Evolutionary conservation across 176 grass and related monocot species (phyloP).

Genomic region (Miscanthus lutarioriparius): DNA sequence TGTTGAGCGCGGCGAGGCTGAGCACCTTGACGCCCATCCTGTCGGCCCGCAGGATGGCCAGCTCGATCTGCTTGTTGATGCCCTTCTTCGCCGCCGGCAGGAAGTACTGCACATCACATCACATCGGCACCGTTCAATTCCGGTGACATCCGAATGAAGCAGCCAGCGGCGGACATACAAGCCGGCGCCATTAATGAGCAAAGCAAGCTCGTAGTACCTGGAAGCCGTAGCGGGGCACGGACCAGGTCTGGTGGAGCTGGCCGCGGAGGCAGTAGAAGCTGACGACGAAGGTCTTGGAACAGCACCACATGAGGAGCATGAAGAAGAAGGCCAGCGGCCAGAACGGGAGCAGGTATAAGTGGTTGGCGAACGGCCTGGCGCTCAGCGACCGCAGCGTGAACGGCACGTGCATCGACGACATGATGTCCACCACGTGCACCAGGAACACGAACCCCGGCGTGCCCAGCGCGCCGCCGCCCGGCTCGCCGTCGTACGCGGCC

Average conservation of each 20-base stretch:
- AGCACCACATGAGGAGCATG: conserved; percentile 74
- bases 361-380: conserved; percentile 46
- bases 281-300: conserved; percentile 84
- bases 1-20: conserved; percentile 93
- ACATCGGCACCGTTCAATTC: too few relatives aligned
- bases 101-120: conserved; percentile 53
- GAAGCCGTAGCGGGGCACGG: conserved; percentile 78
- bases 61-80: conserved; percentile 89
- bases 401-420: conserved; percentile 70
- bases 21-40: conserved; percentile 87
- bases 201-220: conserved; percentile 38
- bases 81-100: conserved; percentile 72
- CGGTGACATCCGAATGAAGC: too few relatives aligned
- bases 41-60: conserved; percentile 75
- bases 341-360: conserved; percentile 43
- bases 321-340: conserved; percentile 50
- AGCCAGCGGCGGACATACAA: too few relatives aligned
- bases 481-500: background rate
- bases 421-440: conserved; percentile 73
- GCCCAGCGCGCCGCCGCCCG: conserved; percentile 4
- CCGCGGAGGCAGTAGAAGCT: conserved; percentile 71
- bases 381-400: conserved; percentile 64
- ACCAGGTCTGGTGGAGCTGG: conserved; percentile 71
- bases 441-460: conserved; percentile 84
- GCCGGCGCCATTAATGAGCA: too few relatives aligned